Evolutionary conservation across 768 basidiomycete genomes (phyloP), one percentile per base, ranked within the genome.

Genomic region (Boletellus ananas): DNA sequence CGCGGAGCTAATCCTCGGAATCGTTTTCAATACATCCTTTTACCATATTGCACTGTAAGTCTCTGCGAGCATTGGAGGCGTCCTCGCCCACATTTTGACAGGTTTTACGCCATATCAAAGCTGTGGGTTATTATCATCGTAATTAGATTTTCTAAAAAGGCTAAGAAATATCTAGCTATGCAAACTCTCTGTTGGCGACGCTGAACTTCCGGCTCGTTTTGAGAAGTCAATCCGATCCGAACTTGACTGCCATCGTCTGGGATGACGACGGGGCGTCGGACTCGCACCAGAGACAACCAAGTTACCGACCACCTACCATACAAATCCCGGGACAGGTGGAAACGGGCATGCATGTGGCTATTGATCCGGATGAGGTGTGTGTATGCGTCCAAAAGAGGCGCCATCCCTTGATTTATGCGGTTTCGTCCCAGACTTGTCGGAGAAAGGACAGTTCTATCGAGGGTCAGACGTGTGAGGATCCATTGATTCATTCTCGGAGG

Each of bases 31-130:
- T 4, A 6, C 1, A 44, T 12, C 35, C 0, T 7, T 43, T 18
- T 55, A 57, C 34, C 57, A 63, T 25, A 4, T 51, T 5, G 60
- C 63, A 2, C 44, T 60, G 62, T 63, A 47, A 43, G 60, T 54
- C 21, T 21, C 5, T 29, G 7, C 6, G 3, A 21, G 3, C 10
- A 1, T 18, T 8, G 1, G 34, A 17, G 16, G 9, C 20, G 20
- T 16, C n/a, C 17, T 17, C 25, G 8, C 23, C 43, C 38, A 52
- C 4, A 23, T 14, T 6, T 20, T 2, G 9, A 11, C 21, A 59
- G 58, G 4, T 59, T 55, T 40, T 58, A 40, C 23, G 34, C 21
- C 10, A 35, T 52, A 35, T 59, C 58, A 4, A 59, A 59, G 21
- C 54, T 59, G 57, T 59, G 18, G 1, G 58, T 20, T 11, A n/a